These are phyloP conservation scores for Globisporangium orthogonon DNA, from an alignment of 352 stramenopile genomes.

Conservation along the genomic window DNA sequence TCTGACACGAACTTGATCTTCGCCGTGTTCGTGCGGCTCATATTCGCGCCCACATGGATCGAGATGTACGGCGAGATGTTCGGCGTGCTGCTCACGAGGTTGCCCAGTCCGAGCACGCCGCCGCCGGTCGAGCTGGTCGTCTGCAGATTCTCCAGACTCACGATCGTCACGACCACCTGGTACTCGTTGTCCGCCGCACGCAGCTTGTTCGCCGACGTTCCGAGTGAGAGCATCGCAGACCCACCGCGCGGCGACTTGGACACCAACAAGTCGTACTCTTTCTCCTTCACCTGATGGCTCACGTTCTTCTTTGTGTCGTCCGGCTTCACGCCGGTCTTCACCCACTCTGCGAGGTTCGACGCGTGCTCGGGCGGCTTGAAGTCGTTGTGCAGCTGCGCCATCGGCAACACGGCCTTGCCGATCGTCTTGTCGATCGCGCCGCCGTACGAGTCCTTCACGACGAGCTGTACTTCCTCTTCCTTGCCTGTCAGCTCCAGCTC, in stretches of 20 bases:
- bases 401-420: slow-evolving; percentile 67
- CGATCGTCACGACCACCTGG: slow-evolving; percentile 69
- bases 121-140: slow-evolving; percentile 57
- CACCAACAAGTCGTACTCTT: slow-evolving; percentile 65
- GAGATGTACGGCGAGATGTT: slow-evolving; percentile 81
- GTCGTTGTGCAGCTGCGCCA: slow-evolving; percentile 67
- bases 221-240: slow-evolving; percentile 18
- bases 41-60: slow-evolving; percentile 63
- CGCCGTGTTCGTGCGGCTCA: slow-evolving; percentile 56
- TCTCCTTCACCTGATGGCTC: slow-evolving; percentile 70
- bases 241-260: slow-evolving; percentile 35
- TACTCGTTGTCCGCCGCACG: slow-evolving; percentile 37
- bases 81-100: slow-evolving; percentile 65
- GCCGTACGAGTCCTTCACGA: slow-evolving; percentile 83
- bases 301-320: slow-evolving; percentile 78
- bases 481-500: slow-evolving; percentile 45
- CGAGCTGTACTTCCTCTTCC: slow-evolving; percentile 62
- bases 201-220: slow-evolving; percentile 15
- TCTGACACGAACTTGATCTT: slow-evolving; percentile 56
- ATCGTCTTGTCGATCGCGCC: slow-evolving; percentile 73
- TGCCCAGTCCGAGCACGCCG: slow-evolving; percentile 62
- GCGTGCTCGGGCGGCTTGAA: slow-evolving; percentile 69
- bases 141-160: slow-evolving; percentile 47
- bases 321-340: slow-evolving; percentile 71
- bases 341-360: slow-evolving; percentile 74